Conservation (phyloP, 768 basidiomycete genomes). For the Boletus bicolor region DNA sequence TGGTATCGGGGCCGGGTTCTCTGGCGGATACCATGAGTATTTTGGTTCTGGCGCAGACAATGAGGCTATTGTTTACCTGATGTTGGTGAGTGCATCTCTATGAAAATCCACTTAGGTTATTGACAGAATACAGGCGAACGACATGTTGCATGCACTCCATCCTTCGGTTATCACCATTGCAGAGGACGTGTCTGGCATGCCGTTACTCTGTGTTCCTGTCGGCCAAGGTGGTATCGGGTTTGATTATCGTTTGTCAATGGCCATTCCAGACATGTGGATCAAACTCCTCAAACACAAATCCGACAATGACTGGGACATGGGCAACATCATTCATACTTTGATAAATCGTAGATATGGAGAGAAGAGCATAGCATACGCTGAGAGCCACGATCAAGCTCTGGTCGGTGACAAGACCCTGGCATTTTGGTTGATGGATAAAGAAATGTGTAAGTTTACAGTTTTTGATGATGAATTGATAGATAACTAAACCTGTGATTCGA, state of each 20-base stretch:
- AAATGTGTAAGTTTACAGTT: constrained; percentile 78
- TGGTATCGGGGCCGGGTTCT: constrained; percentile 96
- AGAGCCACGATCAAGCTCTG: constrained; percentile 96
- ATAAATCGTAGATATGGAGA: constrained; percentile 88
- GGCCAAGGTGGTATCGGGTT: constrained; percentile 89
- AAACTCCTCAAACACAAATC: constrained; percentile 90
- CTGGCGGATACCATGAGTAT: constrained; percentile 97
- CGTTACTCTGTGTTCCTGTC: constrained; percentile 81
- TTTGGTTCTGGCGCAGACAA: constrained; percentile 83
- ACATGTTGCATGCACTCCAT: constrained; percentile 78
- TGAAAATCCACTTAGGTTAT: not conserved
- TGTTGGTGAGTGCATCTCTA: constrained; percentile 67
- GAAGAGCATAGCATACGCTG: constrained; percentile 89
- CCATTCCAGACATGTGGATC: constrained; percentile 99
- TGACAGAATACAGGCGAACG: constrained; percentile 72
- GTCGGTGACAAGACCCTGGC: constrained; percentile 99
- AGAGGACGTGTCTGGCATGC: constrained; percentile 99
- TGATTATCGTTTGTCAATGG: constrained; percentile 98
- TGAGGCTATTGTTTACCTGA: constrained; percentile 92
- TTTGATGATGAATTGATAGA: not conserved
- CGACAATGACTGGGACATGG: constrained; percentile 88
- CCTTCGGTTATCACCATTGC: constrained; percentile 87
- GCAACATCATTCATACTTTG: constrained; percentile 82
- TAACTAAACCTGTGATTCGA: constrained; percentile 27
- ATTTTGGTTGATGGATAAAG: constrained; percentile 99